Evolutionary conservation across 495 filamentous ascomycete genomes (phyloP).

Genomic region (Penicillium riverlandense): DNA sequence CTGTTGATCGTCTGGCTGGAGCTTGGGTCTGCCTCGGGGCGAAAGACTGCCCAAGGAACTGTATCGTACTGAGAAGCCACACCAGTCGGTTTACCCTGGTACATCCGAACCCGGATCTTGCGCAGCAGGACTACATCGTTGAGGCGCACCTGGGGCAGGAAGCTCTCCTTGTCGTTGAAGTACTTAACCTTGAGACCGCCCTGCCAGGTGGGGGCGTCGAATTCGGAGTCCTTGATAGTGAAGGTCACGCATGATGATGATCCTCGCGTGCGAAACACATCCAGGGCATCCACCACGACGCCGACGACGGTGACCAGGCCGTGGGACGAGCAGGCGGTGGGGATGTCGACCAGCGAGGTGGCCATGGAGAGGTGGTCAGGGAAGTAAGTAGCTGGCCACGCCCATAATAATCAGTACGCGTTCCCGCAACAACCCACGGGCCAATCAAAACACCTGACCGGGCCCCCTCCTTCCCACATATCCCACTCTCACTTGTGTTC

Average conservation of each 20-base stretch:
- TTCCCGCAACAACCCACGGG: neutral
- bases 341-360: slow-evolving; percentile 26
- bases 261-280: slow-evolving; percentile 18
- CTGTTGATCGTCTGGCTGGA: slow-evolving; percentile 16
- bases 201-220: slow-evolving; percentile 21
- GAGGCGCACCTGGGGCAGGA: slow-evolving; percentile 29
- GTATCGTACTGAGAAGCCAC: slow-evolving; percentile 21
- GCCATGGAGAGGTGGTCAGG: slow-evolving; percentile 9
- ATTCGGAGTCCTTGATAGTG: slow-evolving; percentile 38
- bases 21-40: slow-evolving; percentile 17
- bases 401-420: no score
- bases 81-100: slow-evolving; percentile 14
- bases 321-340: slow-evolving; percentile 22
- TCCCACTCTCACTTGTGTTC: slow-evolving; percentile 7
- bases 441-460: no score
- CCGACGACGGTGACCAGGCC: slow-evolving; percentile 37
- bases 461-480: slow-evolving; percentile 16
- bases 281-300: slow-evolving; percentile 39
- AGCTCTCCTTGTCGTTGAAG: slow-evolving; percentile 32
- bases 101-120: slow-evolving; percentile 25
- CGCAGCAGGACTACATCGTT: slow-evolving; percentile 44
- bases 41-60: slow-evolving; percentile 34
- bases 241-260: slow-evolving; percentile 39
- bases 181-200: slow-evolving; percentile 44
- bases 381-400: no score